Evolutionary conservation across 2,329 filamentous ascomycete species (phyloP).

Genomic region (Seiridium cupressi): DNA sequence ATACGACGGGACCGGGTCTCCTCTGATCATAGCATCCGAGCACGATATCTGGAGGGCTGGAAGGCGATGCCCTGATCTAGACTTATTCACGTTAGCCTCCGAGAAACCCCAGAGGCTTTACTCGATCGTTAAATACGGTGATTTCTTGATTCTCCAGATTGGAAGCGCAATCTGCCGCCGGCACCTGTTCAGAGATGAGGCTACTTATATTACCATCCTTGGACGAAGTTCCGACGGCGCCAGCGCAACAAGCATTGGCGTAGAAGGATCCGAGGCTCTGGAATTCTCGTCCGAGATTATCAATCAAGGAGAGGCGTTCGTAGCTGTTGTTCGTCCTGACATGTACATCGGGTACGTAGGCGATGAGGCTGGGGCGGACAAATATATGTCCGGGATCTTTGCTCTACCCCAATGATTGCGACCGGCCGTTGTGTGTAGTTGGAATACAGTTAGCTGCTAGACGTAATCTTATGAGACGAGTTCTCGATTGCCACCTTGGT

Average conservation of each 20-base stretch:
- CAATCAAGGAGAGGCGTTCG: conserved; percentile 20
- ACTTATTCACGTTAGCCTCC: conserved; percentile 13
- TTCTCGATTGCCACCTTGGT: no score
- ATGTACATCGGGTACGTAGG: conserved; percentile 39
- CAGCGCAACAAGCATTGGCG: not conserved
- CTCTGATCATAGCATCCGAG: conserved; percentile 30
- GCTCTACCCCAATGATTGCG: no score
- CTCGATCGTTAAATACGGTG: conserved; percentile 28
- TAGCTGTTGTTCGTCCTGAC: conserved; percentile 36
- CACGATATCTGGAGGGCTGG: conserved; percentile 36
- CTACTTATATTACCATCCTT: not conserved
- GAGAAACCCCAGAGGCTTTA: conserved; percentile 27
- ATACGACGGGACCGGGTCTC: conserved; percentile 33
- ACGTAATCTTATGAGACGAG: no score
- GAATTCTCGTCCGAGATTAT: conserved; percentile 30
- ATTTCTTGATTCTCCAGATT: conserved; percentile 25
- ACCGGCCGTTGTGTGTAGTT: no score
- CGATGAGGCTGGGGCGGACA: conserved; percentile 21
- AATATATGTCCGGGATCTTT: conserved; percentile 17
- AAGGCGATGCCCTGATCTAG: conserved; percentile 34
- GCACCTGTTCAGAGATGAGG: conserved; percentile 8
- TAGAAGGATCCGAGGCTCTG: not conserved
- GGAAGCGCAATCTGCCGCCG: conserved; percentile 7
- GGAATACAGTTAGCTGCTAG: no score
- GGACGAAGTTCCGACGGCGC: not conserved